phyloP scores from a whole-genome alignment of 495 filamentous ascomycete genomes.

The Sporormia fimetaria region DNA sequence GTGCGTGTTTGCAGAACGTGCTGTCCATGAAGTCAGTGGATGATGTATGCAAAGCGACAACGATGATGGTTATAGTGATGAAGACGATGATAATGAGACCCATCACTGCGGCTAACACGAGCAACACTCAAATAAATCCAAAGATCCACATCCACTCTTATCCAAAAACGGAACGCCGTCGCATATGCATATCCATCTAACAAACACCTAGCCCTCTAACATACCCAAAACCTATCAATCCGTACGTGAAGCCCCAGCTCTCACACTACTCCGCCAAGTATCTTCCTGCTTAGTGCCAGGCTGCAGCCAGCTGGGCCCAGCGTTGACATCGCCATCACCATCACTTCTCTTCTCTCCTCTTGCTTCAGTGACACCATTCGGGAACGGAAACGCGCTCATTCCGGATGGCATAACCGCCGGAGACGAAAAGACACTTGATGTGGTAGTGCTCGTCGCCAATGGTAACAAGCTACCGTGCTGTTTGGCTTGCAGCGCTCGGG shows the following conservation, averaged over 20 bases:
- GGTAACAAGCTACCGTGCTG: slow-evolving; percentile 59
- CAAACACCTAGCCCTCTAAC: slow-evolving; percentile 11
- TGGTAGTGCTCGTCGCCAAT: slow-evolving; percentile 37
- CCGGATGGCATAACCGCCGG: slow-evolving; percentile 9
- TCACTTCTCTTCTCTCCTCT: slow-evolving; percentile 22
- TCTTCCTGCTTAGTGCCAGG: slow-evolving; percentile 27
- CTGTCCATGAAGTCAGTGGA: too few species aligned
- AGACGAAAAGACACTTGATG: slow-evolving; percentile 5
- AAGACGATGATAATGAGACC: too few species aligned
- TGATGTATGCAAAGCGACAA: too few species aligned
- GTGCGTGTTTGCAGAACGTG: too few species aligned
- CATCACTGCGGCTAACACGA: too few species aligned
- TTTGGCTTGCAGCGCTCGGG: slow-evolving; percentile 46
- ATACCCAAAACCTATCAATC: background rate
- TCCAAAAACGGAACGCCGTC: too few species aligned
- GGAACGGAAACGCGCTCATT: slow-evolving; percentile 10
- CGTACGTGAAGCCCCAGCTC: slow-evolving; percentile 2
- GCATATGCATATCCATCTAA: slow-evolving; percentile 1
- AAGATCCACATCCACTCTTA: too few species aligned
- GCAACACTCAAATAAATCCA: too few species aligned
- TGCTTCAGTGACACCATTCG: slow-evolving; percentile 5
- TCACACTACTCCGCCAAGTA: slow-evolving; percentile 20
- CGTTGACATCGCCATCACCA: slow-evolving; percentile 6
- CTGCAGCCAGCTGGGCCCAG: slow-evolving; percentile 19
- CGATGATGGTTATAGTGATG: too few species aligned